Base-by-base conservation (phyloP, 768 basidiomycete species). In the Boletus edulis region DNA sequence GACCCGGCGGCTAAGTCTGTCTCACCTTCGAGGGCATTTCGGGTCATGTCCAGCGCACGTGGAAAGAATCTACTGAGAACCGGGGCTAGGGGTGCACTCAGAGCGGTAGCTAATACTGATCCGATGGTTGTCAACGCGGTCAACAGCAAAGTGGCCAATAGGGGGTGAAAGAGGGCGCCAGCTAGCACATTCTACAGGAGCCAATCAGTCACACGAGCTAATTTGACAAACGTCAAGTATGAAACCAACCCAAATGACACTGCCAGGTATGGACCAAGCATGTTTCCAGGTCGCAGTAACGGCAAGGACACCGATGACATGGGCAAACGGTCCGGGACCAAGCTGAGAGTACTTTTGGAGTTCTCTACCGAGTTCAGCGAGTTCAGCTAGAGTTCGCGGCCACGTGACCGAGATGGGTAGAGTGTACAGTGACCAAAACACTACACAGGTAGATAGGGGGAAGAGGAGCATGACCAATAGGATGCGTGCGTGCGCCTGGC, bases 221-320 rank as follows among this genome's bases (percentile, higher is more conserved):
- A 51, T 24, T 20, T 35, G 24, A 7, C 31, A 17, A 20, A 48
- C 10, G 18, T 5, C 10, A 1, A 27, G 15, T 46, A 41, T 17
- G 24, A 42, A 57, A 76, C 86, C 53, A 58, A 91, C 91, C 87
- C 94, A 87, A 46, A 96, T 79, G 46, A 96, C 93, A 61, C 91
- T 94, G 8, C 95, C 95, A 10, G 95, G 95, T 54, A 98, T 83
- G 56, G 91, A 94, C 95, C 94, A 98, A 4, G 94, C 93, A 69
- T 98, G 95, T 73, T 94, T 97, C 93, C 94, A 98, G 29, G 93
- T 75, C 5, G 91, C 91, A 17, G 89, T 86, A 14, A 94, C 78
- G 38, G 88, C 85, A 63, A 98, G 79, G 47, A 94, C 92, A 24
- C 79, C 84, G 41, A 95, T 69, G 50, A 96, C 90, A 72, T 96